These are phyloP conservation scores for Serendipita indica DNA, from an alignment of 768 basidiomycete species.

Conservation along the genomic window DNA sequence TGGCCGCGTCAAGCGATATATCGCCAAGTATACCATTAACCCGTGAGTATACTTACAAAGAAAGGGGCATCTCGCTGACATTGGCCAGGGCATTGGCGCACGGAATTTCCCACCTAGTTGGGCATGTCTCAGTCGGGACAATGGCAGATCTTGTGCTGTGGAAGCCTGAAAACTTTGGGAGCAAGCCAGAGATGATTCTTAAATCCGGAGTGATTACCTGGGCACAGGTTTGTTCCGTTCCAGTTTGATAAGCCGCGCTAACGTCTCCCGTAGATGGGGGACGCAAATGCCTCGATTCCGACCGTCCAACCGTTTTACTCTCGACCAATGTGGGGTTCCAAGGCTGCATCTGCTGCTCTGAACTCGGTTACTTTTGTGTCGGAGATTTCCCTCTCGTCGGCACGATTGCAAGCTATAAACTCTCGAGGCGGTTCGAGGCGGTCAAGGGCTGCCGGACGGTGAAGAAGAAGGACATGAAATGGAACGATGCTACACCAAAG, in stretches of 20 bases:
- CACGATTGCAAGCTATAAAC: slow-evolving; percentile 45
- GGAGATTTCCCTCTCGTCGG: slow-evolving; percentile 47
- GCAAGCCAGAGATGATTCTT: slow-evolving; percentile 84
- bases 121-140: slow-evolving; percentile 64
- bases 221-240: slow-evolving; percentile 47
- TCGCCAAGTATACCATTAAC: slow-evolving; percentile 95
- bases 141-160: slow-evolving; percentile 93
- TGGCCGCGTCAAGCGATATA: slow-evolving; percentile 81
- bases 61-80: not conserved
- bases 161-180: slow-evolving; percentile 87
- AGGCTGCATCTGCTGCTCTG: slow-evolving; percentile 60
- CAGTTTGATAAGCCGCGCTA: not conserved
- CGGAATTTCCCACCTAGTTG: slow-evolving; percentile 77
- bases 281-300: slow-evolving; percentile 92
- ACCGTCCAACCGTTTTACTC: slow-evolving; percentile 81
- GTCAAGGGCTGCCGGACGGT: slow-evolving; percentile 64
- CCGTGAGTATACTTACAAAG: slow-evolving; percentile 44
- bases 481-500: slow-evolving; percentile 66
- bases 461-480: slow-evolving; percentile 85
- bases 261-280: slow-evolving; percentile 60
- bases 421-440: slow-evolving; percentile 57
- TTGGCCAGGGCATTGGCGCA: slow-evolving; percentile 71
- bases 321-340: slow-evolving; percentile 87
- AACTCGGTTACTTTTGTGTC: slow-evolving; percentile 85
- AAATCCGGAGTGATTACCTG: slow-evolving; percentile 90